Conservation (phyloP, 768 basidiomycete genomes). For the Lentinula sp. region DNA sequence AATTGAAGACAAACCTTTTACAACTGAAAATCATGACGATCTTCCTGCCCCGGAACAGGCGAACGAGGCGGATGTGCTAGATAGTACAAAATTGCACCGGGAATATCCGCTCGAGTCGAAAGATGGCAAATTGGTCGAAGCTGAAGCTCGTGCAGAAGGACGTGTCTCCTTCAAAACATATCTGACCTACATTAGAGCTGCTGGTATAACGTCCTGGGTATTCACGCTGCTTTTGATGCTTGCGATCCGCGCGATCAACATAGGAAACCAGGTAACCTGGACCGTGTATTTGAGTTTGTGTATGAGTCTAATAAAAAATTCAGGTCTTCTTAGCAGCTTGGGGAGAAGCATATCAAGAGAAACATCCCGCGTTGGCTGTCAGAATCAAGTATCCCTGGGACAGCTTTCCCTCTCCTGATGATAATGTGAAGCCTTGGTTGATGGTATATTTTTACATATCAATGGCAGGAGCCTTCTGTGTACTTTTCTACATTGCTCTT, state of each 20-base stretch:
- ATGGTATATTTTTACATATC: constrained; percentile 60
- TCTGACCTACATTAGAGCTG: constrained; percentile 55
- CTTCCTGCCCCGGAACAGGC: neutral
- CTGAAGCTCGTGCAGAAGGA: constrained; percentile 62
- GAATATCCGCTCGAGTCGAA: neutral
- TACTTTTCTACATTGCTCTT: constrained; percentile 49
- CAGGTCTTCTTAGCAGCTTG: constrained; percentile 64
- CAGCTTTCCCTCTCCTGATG: constrained; percentile 50
- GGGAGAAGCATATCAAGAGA: constrained; percentile 58
- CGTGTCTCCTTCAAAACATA: constrained; percentile 56
- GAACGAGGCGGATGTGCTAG: constrained; percentile 29
- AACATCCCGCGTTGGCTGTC: constrained; percentile 13
- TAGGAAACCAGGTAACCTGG: constrained; percentile 55
- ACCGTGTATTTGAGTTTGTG: neutral
- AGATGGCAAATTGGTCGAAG: constrained; percentile 54
- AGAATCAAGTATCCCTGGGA: constrained; percentile 33
- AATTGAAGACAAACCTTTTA: constrained; percentile 34
- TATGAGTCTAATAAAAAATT: neutral
- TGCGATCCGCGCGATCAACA: constrained; percentile 48
- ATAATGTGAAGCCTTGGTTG: constrained; percentile 61
- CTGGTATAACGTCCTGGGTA: constrained; percentile 51
- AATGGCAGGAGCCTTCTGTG: constrained; percentile 45
- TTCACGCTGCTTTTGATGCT: constrained; percentile 47
- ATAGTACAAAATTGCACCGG: neutral
- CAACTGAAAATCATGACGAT: constrained; percentile 16